Evolutionary conservation across 179 eudicot species (phyloP).

Genomic region (Camellia oleifera): DNA sequence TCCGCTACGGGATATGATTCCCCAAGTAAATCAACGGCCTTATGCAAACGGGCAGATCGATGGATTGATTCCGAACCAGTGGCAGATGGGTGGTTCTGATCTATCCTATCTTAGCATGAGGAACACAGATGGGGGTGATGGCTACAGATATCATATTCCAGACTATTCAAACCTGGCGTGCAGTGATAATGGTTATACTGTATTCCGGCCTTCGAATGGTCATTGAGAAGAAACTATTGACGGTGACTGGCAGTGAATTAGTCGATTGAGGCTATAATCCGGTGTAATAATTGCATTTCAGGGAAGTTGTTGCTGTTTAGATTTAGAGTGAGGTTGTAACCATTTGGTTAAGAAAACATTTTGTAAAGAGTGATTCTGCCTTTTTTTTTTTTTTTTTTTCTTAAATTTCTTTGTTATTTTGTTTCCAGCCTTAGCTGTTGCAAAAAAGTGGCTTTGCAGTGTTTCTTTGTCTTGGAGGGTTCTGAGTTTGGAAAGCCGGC

Average conservation of each 20-base stretch:
- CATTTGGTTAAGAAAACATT: constrained; percentile 30
- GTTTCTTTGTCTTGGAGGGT: too few species aligned
- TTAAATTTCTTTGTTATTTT: neutral
- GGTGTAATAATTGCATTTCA: constrained; percentile 34
- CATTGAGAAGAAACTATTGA: constrained; percentile 32
- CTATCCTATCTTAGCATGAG: constrained; percentile 38
- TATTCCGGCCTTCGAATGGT: constrained; percentile 77
- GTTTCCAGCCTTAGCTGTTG: neutral
- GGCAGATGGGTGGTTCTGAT: constrained; percentile 65
- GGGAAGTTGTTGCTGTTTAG: constrained; percentile 26
- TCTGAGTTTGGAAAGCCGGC: too few species aligned
- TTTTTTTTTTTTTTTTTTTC: neutral
- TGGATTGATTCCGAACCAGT: constrained; percentile 46
- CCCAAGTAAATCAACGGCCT: constrained; percentile 38
- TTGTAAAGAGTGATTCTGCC: constrained; percentile 51
- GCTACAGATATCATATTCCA: constrained; percentile 35
- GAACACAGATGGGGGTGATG: constrained; percentile 38
- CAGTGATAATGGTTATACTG: neutral
- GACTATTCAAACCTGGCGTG: too few species aligned
- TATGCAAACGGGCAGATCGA: constrained; percentile 60
- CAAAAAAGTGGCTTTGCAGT: too few species aligned
- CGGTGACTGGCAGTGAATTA: constrained; percentile 9
- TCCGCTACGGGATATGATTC: constrained; percentile 42
- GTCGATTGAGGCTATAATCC: neutral
- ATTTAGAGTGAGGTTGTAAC: constrained; percentile 48